phyloP scores from a whole-genome alignment of 768 basidiomycete genomes.

The Trichaptum fuscoviolaceum region DNA sequence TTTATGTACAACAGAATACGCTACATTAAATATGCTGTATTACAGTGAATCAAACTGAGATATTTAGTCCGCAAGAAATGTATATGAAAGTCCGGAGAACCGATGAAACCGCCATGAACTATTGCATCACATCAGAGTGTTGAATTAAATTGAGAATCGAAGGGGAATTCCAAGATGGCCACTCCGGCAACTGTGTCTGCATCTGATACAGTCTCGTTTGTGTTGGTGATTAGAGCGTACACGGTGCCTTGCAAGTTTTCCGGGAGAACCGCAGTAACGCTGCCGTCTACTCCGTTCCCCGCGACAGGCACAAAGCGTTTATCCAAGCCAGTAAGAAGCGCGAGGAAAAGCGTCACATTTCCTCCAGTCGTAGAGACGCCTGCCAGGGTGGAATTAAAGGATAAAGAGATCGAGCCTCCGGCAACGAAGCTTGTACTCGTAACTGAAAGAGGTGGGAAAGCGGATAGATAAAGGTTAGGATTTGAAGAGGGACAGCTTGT shows the following conservation, averaged over 20 bases:
- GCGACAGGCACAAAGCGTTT: conserved; percentile 33
- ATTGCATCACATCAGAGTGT: neutral
- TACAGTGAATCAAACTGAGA: too few species aligned
- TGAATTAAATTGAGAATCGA: neutral
- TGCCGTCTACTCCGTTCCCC: conserved; percentile 24
- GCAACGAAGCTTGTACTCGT: conserved; percentile 22
- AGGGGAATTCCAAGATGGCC: conserved; percentile 35
- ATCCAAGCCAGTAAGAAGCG: conserved; percentile 45
- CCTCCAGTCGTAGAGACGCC: conserved; percentile 8
- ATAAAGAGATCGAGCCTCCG: conserved; percentile 23
- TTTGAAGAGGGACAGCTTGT: conserved; percentile 48
- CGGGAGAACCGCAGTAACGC: conserved; percentile 34
- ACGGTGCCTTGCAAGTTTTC: conserved; percentile 40
- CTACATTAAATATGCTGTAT: too few species aligned
- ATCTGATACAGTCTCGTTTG: conserved; percentile 34
- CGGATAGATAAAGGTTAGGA: conserved; percentile 40
- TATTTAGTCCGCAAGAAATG: too few species aligned
- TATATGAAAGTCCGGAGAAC: too few species aligned
- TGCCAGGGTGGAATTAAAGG: conserved; percentile 22
- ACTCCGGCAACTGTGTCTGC: conserved; percentile 54
- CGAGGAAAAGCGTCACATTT: conserved; percentile 28
- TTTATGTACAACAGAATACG: too few species aligned
- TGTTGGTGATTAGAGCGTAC: conserved; percentile 44
- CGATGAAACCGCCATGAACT: too few species aligned
- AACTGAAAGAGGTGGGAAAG: conserved; percentile 47